Base-by-base conservation (phyloP, 768 basidiomycete genomes). In the Galerina sulciceps region DNA sequence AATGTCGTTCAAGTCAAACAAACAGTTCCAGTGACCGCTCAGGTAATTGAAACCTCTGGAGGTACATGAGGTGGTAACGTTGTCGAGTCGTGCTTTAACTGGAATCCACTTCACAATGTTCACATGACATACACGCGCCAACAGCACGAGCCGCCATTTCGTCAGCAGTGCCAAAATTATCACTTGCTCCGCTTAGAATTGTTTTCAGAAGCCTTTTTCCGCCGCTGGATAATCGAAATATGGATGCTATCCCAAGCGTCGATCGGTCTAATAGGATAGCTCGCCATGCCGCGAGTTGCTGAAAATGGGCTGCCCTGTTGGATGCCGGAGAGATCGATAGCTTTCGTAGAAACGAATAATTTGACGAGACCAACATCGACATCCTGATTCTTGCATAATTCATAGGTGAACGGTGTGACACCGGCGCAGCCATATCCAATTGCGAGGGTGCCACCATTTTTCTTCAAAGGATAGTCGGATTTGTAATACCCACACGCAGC, bases 291-390 rank as follows among this genome's bases (percentile, higher is more conserved):
- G 23, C 57, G 37, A 22, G 10, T 38, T n/a, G 41, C 4, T 15
- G 43, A 43, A 14, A 61, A 58, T 10, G 56, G 51, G 20, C 42
- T 31, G 8, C 31, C 26, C 17, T 49, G 51, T 17, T 43, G 38
- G 37, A 57, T 35, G 31, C 41, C 18, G 10, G 44, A 37, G 3
- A 63, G 42, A 34, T 58, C 53, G 4, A 58, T 22, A 17, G 56
- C 23, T 10, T 36, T 55, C 10, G 59, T 60, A 3, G 48, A 57
- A 18, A 60, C 44, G 40, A 58, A 53, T 17, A 60, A n/a, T 37
- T 64, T 64, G 44, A 64, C 35, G 31, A 60, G 60, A 23, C 49
- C 57, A 22, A 60, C 51, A 51, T 58, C 43, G 37, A 45, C 46
- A 23, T 55, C 22, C n/a, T 58, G 52, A 13, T 41, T 53, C 2